phyloP scores from a whole-genome alignment of 2,329 filamentous ascomycete genomes.

The Trichoderma polysporum region DNA sequence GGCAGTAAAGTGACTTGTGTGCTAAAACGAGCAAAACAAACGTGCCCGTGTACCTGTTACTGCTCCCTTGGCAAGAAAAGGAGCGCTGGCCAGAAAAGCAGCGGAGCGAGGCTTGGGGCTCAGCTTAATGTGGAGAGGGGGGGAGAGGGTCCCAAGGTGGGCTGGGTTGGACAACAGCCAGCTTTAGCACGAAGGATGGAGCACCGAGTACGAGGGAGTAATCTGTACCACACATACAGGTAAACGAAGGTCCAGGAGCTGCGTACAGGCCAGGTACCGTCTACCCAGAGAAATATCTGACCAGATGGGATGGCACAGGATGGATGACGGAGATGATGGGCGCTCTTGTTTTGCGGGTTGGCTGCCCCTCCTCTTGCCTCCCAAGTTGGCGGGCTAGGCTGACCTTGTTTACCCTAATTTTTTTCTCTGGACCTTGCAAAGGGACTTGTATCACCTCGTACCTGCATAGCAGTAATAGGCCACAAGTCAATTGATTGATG shows the following conservation, averaged over 20 bases:
- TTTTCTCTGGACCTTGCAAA: too few relatives aligned
- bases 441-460: background rate
- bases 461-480: background rate
- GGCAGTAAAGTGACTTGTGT: slow-evolving; percentile 2
- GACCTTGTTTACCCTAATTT: background rate
- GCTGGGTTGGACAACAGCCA: slow-evolving; percentile 12
- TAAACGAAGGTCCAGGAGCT: background rate
- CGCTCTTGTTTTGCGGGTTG: background rate
- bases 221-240: background rate
- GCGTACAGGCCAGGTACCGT: background rate
- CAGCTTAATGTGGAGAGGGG: slow-evolving; percentile 24
- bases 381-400: background rate
- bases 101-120: slow-evolving; percentile 28
- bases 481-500: too few relatives aligned
- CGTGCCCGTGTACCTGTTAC: background rate
- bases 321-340: background rate
- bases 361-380: slow-evolving; percentile 9
- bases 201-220: background rate
- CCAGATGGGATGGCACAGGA: background rate
- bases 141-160: slow-evolving; percentile 20
- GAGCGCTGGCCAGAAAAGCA: slow-evolving; percentile 20
- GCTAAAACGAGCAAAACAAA: slow-evolving; percentile 5
- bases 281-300: background rate
- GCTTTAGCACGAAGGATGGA: slow-evolving; percentile 1
- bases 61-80: slow-evolving; percentile 15